Evolutionary conservation across 805 yeast genomes (phyloP).

Genomic region (Candida incommunis): DNA sequence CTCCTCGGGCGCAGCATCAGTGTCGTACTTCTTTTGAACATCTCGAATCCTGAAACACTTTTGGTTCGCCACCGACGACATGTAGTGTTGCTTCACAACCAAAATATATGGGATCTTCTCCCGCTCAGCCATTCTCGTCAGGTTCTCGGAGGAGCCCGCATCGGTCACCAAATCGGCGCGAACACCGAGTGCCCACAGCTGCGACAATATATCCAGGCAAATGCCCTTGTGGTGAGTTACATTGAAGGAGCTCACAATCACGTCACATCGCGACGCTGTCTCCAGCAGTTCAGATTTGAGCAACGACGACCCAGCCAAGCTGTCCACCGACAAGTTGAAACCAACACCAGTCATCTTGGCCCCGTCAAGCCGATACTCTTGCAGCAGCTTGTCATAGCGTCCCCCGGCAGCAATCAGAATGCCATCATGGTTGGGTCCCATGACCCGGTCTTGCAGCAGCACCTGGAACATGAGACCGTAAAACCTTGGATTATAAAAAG

Average conservation of each 20-base stretch:
- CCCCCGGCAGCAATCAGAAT: conserved; percentile 80
- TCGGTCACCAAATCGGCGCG: conserved; percentile 47
- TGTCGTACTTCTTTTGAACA: conserved; percentile 51
- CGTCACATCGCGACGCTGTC: conserved; percentile 49
- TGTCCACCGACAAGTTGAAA: conserved; percentile 66
- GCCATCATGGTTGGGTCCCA: conserved; percentile 16
- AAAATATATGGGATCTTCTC: conserved; percentile 72
- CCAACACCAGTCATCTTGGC: conserved; percentile 54
- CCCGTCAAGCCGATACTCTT: conserved; percentile 38
- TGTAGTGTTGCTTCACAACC: conserved; percentile 55
- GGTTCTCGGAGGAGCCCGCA: conserved; percentile 42
- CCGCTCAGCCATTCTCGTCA: conserved; percentile 41
- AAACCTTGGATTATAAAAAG: conserved; percentile 69
- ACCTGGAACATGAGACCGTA: conserved; percentile 90
- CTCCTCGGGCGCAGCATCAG: conserved; percentile 62
- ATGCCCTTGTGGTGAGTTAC: conserved; percentile 38
- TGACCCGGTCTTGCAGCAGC: conserved; percentile 46
- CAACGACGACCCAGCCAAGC: conserved; percentile 29
- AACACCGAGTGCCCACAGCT: conserved; percentile 66
- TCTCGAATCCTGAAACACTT: conserved; percentile 58
- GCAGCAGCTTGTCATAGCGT: conserved; percentile 65
- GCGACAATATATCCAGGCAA: conserved; percentile 49
- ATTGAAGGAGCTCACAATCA: conserved; percentile 58
- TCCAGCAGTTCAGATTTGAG: not conserved
- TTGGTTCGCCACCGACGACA: conserved; percentile 26